Conservation (phyloP, 2,329 filamentous ascomycete species). For the Cordyceps cateniannulata region DNA sequence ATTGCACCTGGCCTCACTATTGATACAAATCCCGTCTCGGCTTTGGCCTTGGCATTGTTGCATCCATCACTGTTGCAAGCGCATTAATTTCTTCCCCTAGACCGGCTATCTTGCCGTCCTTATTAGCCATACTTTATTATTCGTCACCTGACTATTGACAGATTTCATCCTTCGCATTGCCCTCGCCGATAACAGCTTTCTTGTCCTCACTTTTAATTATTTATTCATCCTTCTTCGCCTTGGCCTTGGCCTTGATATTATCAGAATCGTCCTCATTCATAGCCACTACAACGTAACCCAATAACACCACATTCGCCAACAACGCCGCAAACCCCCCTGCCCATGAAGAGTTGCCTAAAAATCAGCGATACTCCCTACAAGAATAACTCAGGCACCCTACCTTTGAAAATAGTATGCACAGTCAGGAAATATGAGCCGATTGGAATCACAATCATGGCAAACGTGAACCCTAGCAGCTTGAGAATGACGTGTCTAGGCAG, state of each 20-base stretch:
- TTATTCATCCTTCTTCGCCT: slow-evolving; percentile 42
- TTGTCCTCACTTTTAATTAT: neutral
- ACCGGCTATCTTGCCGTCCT: too few relatives aligned
- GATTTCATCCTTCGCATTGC: too few relatives aligned
- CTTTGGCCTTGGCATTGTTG: neutral
- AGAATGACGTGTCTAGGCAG: slow-evolving; percentile 66
- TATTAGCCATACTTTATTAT: too few relatives aligned
- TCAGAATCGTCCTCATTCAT: slow-evolving; percentile 73
- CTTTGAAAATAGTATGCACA: slow-evolving; percentile 68
- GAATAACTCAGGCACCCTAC: slow-evolving; percentile 38
- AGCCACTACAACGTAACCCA: slow-evolving; percentile 86
- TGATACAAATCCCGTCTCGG: neutral
- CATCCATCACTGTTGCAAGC: too few relatives aligned
- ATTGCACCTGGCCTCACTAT: neutral
- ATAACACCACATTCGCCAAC: slow-evolving; percentile 83
- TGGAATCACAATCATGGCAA: slow-evolving; percentile 83
- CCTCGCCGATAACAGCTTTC: too few relatives aligned
- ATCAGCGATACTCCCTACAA: neutral
- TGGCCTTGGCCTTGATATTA: slow-evolving; percentile 26
- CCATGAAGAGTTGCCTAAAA: slow-evolving; percentile 75
- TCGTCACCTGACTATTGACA: too few relatives aligned
- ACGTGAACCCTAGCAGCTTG: slow-evolving; percentile 84
- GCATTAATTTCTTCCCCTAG: too few relatives aligned
- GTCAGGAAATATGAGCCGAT: slow-evolving; percentile 86
- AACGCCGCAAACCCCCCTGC: slow-evolving; percentile 81